phyloP scores from a whole-genome alignment of 2,329 filamentous ascomycete genomes.

The Celoporthe dispersa region DNA sequence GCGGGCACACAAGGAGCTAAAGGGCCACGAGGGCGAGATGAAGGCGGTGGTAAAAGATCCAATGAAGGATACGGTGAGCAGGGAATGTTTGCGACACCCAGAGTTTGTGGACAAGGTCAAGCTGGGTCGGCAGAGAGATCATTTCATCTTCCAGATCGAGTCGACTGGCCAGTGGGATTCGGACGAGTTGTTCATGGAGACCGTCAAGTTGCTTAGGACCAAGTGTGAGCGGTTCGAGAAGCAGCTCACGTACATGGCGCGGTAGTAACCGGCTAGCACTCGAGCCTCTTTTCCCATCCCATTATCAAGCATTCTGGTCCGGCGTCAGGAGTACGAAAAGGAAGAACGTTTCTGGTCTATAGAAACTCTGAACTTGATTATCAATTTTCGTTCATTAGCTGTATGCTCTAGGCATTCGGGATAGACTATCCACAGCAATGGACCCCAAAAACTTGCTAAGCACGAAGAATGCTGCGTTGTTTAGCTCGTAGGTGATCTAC shows the following conservation, averaged over 20 bases:
- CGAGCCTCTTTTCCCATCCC: conserved; percentile 2
- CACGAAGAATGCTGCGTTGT: neutral
- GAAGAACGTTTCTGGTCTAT: conserved; percentile 16
- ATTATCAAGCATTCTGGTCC: conserved; percentile 29
- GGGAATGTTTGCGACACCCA: conserved; percentile 86
- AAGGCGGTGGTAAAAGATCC: conserved; percentile 88
- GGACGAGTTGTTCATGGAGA: conserved; percentile 90
- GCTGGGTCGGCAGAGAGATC: conserved; percentile 85
- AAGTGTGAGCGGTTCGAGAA: conserved; percentile 79
- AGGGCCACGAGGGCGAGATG: conserved; percentile 75
- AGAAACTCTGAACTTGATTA: conserved; percentile 24
- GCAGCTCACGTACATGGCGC: conserved; percentile 69
- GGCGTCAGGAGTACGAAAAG: conserved; percentile 30
- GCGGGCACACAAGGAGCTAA: conserved; percentile 65
- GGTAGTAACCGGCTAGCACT: conserved; percentile 40
- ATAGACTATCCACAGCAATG: neutral
- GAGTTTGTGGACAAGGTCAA: conserved; percentile 97
- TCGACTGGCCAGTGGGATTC: conserved; percentile 95
- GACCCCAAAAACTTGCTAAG: neutral
- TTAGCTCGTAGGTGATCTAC: no score
- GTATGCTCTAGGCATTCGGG: neutral
- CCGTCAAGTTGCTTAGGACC: conserved; percentile 80
- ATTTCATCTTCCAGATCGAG: conserved; percentile 97
- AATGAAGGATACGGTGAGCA: conserved; percentile 93
- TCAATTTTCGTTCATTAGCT: conserved; percentile 16